A percentile compares a stretch with the other conserved stretches of the same genome.
phyloP scores from a whole-genome alignment of 2,329 filamentous ascomycete species.

The Ophiocordyceps camponoti-leonardi region DNA sequence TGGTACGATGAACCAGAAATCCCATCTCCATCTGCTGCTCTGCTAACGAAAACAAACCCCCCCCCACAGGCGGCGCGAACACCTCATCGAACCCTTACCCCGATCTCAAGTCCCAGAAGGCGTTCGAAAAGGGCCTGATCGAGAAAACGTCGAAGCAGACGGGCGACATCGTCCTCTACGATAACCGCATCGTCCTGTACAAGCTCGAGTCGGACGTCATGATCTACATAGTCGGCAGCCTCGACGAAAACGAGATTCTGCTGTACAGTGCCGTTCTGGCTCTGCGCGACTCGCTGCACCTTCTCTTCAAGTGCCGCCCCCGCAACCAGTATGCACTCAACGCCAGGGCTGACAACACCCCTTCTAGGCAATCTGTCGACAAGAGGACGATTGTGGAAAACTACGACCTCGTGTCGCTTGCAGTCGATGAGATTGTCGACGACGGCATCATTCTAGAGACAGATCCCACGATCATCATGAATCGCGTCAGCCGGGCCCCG shows the following conservation, averaged over 20 bases:
- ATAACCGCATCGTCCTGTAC: slow-evolving; percentile 91
- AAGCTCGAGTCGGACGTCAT: slow-evolving; percentile 97
- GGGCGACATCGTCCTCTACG: slow-evolving; percentile 92
- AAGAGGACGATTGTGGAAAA: slow-evolving; percentile 97
- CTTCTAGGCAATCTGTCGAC: slow-evolving; percentile 71
- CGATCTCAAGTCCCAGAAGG: slow-evolving; percentile 82
- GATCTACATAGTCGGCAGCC: slow-evolving; percentile 78
- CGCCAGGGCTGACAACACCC: slow-evolving; percentile 1
- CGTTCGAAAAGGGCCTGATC: slow-evolving; percentile 88
- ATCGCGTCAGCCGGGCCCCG: slow-evolving; percentile 81
- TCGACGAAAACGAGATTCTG: slow-evolving; percentile 93
- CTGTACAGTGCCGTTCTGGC: slow-evolving; percentile 88
- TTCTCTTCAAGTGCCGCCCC: slow-evolving; percentile 66
- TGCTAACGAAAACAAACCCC: too few species aligned
- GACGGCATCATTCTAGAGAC: slow-evolving; percentile 96
- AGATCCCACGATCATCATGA: slow-evolving; percentile 84
- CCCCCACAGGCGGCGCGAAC: slow-evolving; percentile 20
- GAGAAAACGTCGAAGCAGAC: slow-evolving; percentile 94
- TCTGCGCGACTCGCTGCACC: slow-evolving; percentile 75
- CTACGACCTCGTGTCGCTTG: slow-evolving; percentile 88
- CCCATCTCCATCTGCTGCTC: neutral
- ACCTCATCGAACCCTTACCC: slow-evolving; percentile 60
- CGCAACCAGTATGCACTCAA: too few species aligned
- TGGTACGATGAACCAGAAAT: slow-evolving; percentile 13
- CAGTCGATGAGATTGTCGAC: slow-evolving; percentile 89